phyloP scores from a whole-genome alignment of 2,329 filamentous ascomycete genomes.

The Trichoderma guizhouense region DNA sequence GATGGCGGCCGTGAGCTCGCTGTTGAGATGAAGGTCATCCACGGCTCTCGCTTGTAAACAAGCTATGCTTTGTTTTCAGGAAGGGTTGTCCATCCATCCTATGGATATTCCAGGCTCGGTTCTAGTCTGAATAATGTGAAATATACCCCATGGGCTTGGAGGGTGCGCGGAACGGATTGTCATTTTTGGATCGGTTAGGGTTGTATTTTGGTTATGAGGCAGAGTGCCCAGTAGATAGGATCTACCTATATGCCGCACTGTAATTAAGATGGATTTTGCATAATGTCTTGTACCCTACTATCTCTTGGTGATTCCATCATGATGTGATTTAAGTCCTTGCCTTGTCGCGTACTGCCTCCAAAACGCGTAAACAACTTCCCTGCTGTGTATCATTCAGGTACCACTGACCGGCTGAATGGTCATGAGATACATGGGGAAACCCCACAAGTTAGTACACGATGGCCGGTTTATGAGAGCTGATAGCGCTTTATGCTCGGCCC shows the following conservation, averaged over 20 bases:
- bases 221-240: conserved; percentile 42
- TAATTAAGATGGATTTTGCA: conserved; percentile 33
- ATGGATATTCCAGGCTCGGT: conserved; percentile 10
- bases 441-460: background rate
- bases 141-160: conserved; percentile 11
- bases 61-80: background rate
- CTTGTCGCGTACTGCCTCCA: background rate
- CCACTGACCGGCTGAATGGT: background rate
- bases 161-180: conserved; percentile 17
- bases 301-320: background rate
- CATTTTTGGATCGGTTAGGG: conserved; percentile 33
- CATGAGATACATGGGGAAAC: background rate
- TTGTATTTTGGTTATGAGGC: conserved; percentile 33
- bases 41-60: conserved; percentile 65
- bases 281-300: conserved; percentile 15
- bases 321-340: background rate
- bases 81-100: conserved; percentile 10
- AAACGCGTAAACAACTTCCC: background rate
- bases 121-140: conserved; percentile 12
- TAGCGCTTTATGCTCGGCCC: background rate
- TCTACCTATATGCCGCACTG: conserved; percentile 40
- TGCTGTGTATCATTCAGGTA: background rate
- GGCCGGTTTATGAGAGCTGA: background rate
- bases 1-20: conserved; percentile 91
- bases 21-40: conserved; percentile 98